A percentile compares a stretch with the other conserved stretches of the same genome.
These are phyloP conservation scores for Scenedesmus sp. DNA, from an alignment of 163 green algal genomes.

Conservation along the genomic window DNA sequence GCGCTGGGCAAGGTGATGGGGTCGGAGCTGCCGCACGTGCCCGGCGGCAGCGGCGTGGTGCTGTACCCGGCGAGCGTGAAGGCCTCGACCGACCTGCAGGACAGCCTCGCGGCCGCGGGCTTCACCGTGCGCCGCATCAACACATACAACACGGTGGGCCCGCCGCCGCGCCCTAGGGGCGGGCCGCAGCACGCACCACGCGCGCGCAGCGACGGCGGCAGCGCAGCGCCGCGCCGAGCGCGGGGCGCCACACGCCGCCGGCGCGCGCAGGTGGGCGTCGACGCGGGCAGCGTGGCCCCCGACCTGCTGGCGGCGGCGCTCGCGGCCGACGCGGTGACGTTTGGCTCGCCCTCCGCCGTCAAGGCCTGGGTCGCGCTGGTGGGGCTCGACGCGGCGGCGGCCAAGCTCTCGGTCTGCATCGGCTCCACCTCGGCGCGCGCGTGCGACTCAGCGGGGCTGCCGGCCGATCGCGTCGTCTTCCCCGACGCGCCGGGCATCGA, in stretches of 20 bases:
- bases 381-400: conserved; percentile 49
- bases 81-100: conserved; percentile 79
- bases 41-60: conserved; percentile 60
- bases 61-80: conserved; percentile 93
- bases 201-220: no score
- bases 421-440: conserved; percentile 85
- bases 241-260: no score
- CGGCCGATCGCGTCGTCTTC: conserved; percentile 59
- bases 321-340: conserved; percentile 76
- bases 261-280: neutral
- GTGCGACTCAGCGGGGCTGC: conserved; percentile 73
- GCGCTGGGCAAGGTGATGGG: conserved; percentile 54
- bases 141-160: conserved; percentile 90
- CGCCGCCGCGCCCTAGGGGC: conserved; percentile 30
- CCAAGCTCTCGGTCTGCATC: conserved; percentile 84
- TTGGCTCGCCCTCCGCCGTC: conserved; percentile 91
- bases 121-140: conserved; percentile 85
- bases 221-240: no score
- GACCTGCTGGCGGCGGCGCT: conserved; percentile 63
- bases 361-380: conserved; percentile 85
- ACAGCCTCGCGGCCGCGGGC: conserved; percentile 73
- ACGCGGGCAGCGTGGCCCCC: conserved; percentile 58
- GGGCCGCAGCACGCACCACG: neutral
- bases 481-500: conserved; percentile 80
- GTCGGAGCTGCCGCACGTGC: conserved; percentile 50